These are phyloP conservation scores for Gracilaria caudata DNA, from an alignment of 23 red algal genomes.

Conservation along the genomic window DNA sequence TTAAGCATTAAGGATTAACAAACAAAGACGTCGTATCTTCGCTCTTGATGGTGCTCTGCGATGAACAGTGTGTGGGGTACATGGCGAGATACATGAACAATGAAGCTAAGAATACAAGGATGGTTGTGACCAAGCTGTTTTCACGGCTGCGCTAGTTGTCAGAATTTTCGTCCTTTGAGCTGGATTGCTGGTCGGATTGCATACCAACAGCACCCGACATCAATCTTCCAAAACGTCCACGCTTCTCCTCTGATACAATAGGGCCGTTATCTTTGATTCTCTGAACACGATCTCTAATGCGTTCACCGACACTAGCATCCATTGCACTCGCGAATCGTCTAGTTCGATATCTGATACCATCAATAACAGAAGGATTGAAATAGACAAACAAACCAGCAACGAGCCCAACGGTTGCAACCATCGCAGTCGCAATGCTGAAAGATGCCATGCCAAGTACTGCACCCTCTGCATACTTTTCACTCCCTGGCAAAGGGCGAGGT, in stretches of 20 bases:
- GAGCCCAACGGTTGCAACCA: constrained; percentile 43
- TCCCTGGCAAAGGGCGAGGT: constrained; percentile 28
- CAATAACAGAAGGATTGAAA: constrained; percentile 33
- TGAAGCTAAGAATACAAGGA: background rate
- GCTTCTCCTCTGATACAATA: constrained; percentile 18
- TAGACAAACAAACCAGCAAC: constrained; percentile 9
- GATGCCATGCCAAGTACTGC: constrained; percentile 46
- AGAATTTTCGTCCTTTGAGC: background rate
- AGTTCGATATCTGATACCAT: constrained; percentile 1
- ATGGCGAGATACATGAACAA: background rate
- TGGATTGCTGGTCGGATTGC: background rate
- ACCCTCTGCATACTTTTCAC: constrained; percentile 56
- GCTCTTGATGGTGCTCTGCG: background rate
- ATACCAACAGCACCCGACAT: constrained; percentile 19
- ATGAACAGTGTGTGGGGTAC: background rate
- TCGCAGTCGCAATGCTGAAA: constrained; percentile 44
- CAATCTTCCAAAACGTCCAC: background rate
- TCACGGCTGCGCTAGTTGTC: background rate
- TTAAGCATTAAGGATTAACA: background rate
- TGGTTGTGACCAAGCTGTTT: background rate
- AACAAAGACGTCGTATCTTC: background rate
- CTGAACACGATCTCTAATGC: constrained; percentile 10
- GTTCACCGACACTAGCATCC: constrained; percentile 6
- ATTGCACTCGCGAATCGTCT: constrained; percentile 5
- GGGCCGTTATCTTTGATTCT: constrained; percentile 12